A percentile compares a stretch with the other conserved stretches of the same genome.
phyloP scores from a whole-genome alignment of 2,329 filamentous ascomycete genomes.

The Cordyceps pruinosa region DNA sequence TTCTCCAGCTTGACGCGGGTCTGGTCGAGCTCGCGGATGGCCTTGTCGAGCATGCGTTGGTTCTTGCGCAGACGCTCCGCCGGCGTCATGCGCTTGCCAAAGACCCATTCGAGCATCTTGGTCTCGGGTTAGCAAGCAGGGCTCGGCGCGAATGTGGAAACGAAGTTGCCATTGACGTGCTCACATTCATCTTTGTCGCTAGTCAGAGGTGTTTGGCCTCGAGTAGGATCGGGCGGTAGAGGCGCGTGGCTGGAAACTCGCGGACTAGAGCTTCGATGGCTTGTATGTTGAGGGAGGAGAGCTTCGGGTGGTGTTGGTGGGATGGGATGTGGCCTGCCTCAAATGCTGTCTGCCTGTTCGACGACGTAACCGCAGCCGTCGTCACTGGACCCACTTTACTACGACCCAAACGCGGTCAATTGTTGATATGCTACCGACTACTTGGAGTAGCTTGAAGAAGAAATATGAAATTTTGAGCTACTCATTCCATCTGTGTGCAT shows the following conservation, averaged over 20 bases:
- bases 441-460: no score
- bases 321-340: neutral
- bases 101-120: conserved; percentile 98
- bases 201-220: neutral
- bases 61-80: conserved; percentile 88
- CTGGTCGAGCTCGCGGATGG: conserved; percentile 90
- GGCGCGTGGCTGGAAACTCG: neutral
- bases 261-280: neutral
- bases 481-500: no score
- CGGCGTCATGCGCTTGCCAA: conserved; percentile 98
- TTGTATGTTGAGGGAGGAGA: conserved; percentile 1
- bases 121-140: conserved; percentile 13
- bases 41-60: conserved; percentile 94
- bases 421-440: no score
- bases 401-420: no score
- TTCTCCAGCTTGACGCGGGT: conserved; percentile 95
- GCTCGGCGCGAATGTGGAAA: no score
- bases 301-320: neutral
- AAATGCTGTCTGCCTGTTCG: conserved; percentile 1
- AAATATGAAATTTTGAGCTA: no score
- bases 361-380: conserved; percentile 1
- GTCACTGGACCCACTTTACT: neutral
- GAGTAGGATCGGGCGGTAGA: neutral
- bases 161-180: conserved; percentile 20
- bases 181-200: conserved; percentile 50